A percentile compares a stretch with the other conserved stretches of the same genome.
Evolutionary conservation across 768 basidiomycete genomes (phyloP).

Genomic region (Paxillus rubicundulus): DNA sequence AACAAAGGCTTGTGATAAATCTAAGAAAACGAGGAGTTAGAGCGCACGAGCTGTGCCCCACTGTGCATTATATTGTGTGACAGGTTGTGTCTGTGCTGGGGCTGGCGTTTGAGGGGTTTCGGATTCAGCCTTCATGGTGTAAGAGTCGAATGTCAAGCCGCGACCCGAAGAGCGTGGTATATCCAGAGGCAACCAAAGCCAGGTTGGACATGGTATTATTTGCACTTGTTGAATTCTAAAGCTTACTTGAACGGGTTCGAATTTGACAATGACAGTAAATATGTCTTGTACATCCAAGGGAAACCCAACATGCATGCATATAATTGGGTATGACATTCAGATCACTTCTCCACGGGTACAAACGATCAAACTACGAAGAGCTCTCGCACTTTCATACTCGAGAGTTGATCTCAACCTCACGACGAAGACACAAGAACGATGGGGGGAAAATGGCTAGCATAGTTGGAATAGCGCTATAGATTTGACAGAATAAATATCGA

Average conservation of each 20-base stretch:
- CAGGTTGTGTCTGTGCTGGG: slow-evolving; percentile 28
- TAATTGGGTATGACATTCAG: no score
- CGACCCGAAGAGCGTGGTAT: background rate
- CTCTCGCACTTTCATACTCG: background rate
- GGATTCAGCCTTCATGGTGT: slow-evolving; percentile 43
- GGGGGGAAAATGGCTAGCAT: slow-evolving; percentile 3
- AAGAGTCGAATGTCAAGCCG: background rate
- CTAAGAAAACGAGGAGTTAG: background rate
- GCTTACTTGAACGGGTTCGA: background rate
- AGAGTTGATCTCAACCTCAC: background rate
- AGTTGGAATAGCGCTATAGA: background rate
- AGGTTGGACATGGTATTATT: slow-evolving; percentile 8
- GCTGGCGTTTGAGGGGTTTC: slow-evolving; percentile 35
- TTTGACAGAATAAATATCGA: slow-evolving; percentile 8
- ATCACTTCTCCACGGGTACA: no score
- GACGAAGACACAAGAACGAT: background rate
- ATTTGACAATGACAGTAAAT: no score
- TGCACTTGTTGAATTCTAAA: slow-evolving; percentile 22
- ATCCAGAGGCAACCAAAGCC: no score
- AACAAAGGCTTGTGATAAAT: background rate
- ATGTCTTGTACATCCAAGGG: no score
- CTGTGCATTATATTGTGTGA: slow-evolving; percentile 35
- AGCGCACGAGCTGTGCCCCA: slow-evolving; percentile 40
- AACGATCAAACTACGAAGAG: background rate
- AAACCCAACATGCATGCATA: no score